Evolutionary conservation across 192 early-diverging fungal species (phyloP).

Genomic region (Gigaspora rosea): DNA sequence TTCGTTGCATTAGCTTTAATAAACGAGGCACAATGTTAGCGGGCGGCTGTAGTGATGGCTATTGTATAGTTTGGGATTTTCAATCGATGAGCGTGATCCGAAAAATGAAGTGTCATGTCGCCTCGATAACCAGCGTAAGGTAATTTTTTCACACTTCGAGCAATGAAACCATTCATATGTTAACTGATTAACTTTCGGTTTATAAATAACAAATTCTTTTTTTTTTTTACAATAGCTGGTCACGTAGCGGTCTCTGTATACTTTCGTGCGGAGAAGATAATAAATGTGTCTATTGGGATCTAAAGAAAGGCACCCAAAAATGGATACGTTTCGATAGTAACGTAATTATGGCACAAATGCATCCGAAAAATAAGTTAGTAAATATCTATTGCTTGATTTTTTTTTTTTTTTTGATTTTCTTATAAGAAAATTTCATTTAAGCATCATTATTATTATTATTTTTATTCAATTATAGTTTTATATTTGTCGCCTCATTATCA

Average conservation of each 20-base stretch:
- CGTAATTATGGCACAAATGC: conserved; percentile 71
- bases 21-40: conserved; percentile 79
- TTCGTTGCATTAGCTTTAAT: conserved; percentile 74
- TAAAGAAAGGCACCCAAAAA: conserved; percentile 55
- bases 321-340: conserved; percentile 71
- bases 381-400: conserved; percentile 45
- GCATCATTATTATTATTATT: not conserved
- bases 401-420: conserved; percentile 20
- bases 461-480: conserved; percentile 35
- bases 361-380: conserved; percentile 74
- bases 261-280: conserved; percentile 80
- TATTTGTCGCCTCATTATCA: conserved; percentile 54
- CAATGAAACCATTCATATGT: no score
- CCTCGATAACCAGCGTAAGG: conserved; percentile 76
- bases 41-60: conserved; percentile 77
- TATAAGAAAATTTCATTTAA: conserved; percentile 3
- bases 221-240: conserved; percentile 66
- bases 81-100: conserved; percentile 77
- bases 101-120: conserved; percentile 75
- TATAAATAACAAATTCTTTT: not conserved
- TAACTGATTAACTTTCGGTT: no score
- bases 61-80: conserved; percentile 85
- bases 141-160: conserved; percentile 29
- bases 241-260: conserved; percentile 73
- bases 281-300: conserved; percentile 88